Evolutionary conservation across 192 early-diverging fungal genomes (phyloP), one percentile per base, ranked within the genome.

Genomic region (Ramicandelaber brevisporus): DNA sequence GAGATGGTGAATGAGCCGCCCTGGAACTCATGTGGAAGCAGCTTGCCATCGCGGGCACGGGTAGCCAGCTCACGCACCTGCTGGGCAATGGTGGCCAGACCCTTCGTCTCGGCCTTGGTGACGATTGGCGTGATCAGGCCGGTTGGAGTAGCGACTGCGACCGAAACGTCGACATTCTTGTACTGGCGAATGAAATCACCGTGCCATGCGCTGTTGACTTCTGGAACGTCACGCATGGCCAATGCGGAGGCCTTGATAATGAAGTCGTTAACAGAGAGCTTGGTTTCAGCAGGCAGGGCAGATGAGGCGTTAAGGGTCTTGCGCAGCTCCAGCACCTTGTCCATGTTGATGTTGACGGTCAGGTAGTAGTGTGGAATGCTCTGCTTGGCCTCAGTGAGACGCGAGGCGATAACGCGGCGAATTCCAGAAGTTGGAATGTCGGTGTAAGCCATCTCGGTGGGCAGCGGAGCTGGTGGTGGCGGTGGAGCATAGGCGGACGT

Each of bases 241-340:
- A 80, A 62, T 34, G 70, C 72, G 11, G 81, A 68, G 0, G 92
- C 84, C 70, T 97, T 97, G 63, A 97, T 71, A 17, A 97, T 66
- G 50, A 97, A 93, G 55, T 97, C 92, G 48, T 97, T 97, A 44
- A 97, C 76, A 14, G 87, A 93, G 17, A 97, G 57, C 64, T 97
- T 97, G 74, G 74, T 90, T 36, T 77, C 70, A 16, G 78, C 87
- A 37, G 82, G 65, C 31, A 61, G 70, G 0, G 63, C 59, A 8
- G 67, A 49, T n/a, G n/a, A n/a, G 31, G 52, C 63, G 68, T 97
- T 97, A 26, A 97, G 59, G 8, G 73, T 68, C 43, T 83, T 65
- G 40, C 92, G 79, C 34, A 93, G 65, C 58, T 53, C 71, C 60
- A 63, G 52, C 36, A 75, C 57, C 55, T 85, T 78, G 54, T 88